Percentiles rank a stretch among this genome's conserved stretches.
Evolutionary conservation across 202 grass and related monocot species (phyloP).

Genomic region (Setaria italica): DNA sequence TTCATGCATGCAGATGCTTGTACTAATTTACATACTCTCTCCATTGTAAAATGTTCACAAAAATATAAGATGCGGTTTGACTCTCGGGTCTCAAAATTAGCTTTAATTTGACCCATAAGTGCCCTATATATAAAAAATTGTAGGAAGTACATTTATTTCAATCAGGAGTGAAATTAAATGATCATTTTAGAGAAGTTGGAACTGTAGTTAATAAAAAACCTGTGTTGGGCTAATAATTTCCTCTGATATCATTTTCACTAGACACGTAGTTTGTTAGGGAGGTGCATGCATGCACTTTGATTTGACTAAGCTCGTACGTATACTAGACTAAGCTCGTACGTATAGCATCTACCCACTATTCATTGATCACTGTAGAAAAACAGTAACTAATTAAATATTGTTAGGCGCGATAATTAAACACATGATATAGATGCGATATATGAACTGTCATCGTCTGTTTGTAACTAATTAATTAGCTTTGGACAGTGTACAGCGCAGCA

Average conservation of each 20-base stretch:
- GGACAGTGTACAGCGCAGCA: not conserved
- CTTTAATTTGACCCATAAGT: not conserved
- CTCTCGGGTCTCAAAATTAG: not conserved
- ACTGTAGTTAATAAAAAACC: not conserved
- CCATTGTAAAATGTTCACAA: not conserved
- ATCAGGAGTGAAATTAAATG: not conserved
- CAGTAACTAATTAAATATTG: not conserved
- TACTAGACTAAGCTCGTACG: not conserved
- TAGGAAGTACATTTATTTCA: not conserved
- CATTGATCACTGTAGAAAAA: not conserved
- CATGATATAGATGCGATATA: not conserved
- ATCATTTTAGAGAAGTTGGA: not conserved
- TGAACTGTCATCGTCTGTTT: not conserved
- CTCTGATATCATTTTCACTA: not conserved
- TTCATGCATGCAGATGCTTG: not conserved
- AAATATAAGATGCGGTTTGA: not conserved
- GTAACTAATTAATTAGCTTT: not conserved
- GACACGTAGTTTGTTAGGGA: not conserved
- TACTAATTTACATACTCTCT: not conserved
- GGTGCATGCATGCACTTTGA: not conserved
- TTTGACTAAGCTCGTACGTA: not conserved
- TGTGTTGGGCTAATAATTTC: not conserved
- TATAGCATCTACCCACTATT: not conserved
- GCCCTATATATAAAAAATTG: not conserved
- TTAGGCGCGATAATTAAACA: not conserved